Evolutionary conservation across 768 basidiomycete species (phyloP).

Genomic region (Arthromyces matolae): DNA sequence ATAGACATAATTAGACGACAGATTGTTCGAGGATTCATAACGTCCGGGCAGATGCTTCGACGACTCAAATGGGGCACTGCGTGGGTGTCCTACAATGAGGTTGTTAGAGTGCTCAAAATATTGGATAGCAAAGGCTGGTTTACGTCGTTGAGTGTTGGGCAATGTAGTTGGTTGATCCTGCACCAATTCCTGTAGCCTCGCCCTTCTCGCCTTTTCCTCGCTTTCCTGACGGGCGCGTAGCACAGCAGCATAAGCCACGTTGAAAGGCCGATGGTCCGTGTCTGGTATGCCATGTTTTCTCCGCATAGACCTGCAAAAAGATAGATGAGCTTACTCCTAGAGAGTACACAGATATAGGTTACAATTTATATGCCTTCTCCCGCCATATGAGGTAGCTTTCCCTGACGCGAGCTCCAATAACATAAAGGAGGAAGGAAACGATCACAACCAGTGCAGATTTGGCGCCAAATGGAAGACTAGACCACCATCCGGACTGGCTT

Average conservation of each 20-base stretch:
- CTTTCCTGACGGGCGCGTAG: slow-evolving; percentile 53
- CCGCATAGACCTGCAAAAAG: slow-evolving; percentile 55
- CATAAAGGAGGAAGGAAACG: slow-evolving; percentile 35
- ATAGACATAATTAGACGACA: slow-evolving; percentile 12
- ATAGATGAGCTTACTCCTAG: slow-evolving; percentile 17
- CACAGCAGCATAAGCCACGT: slow-evolving; percentile 81
- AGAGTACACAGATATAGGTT: slow-evolving; percentile 21
- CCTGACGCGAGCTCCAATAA: slow-evolving; percentile 37
- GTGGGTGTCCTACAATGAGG: slow-evolving; percentile 21
- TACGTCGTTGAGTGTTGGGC: slow-evolving; percentile 40
- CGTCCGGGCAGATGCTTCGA: slow-evolving; percentile 21
- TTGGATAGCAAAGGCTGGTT: slow-evolving; percentile 18
- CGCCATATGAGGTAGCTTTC: slow-evolving; percentile 51
- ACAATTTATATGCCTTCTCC: slow-evolving; percentile 67
- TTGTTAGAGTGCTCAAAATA: slow-evolving; percentile 19
- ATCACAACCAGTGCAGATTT: slow-evolving; percentile 33
- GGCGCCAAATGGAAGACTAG: slow-evolving; percentile 36
- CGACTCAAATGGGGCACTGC: slow-evolving; percentile 16
- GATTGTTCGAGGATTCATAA: slow-evolving; percentile 18
- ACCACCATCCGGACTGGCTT: slow-evolving; percentile 28
- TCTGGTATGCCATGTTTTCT: slow-evolving; percentile 82
- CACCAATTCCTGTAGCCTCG: slow-evolving; percentile 31
- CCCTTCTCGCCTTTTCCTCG: slow-evolving; percentile 30
- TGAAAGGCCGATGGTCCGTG: slow-evolving; percentile 77
- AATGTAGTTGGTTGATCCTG: slow-evolving; percentile 34